Conservation (phyloP, 2,329 filamentous ascomycete genomes). For the Verticillium isaacii region DNA sequence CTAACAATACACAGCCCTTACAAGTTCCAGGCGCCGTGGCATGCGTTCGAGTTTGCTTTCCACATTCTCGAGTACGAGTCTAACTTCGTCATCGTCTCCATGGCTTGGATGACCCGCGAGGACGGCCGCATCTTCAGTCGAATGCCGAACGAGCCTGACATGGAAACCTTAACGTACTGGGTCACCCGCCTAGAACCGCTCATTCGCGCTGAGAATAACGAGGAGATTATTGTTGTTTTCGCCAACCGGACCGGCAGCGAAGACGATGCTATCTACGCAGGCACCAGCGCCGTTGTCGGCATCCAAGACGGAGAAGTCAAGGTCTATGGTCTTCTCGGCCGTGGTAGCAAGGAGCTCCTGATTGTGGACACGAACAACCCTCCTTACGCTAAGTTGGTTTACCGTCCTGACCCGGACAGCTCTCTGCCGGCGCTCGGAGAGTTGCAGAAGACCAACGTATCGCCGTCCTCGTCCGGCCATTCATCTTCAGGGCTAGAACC, state of each 20-base stretch:
- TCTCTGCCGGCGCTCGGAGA: too few species aligned
- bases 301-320: too few species aligned
- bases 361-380: too few species aligned
- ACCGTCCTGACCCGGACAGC: too few species aligned
- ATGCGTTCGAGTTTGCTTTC: conserved; percentile 38
- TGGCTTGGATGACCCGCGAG: conserved; percentile 71
- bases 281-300: conserved; percentile 67
- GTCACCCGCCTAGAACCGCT: conserved; percentile 64
- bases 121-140: conserved; percentile 40
- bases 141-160: conserved; percentile 56
- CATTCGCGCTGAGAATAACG: conserved; percentile 42
- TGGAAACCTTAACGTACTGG: conserved; percentile 74
- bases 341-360: too few species aligned
- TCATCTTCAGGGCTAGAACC: too few species aligned
- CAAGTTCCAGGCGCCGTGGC: conserved; percentile 33
- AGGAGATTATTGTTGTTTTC: conserved; percentile 65
- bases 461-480: too few species aligned
- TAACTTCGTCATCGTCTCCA: conserved; percentile 63
- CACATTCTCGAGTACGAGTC: conserved; percentile 53
- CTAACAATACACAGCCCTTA: conserved; percentile 18
- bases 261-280: conserved; percentile 62
- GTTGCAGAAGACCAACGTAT: too few species aligned
- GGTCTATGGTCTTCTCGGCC: too few species aligned
- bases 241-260: conserved; percentile 68
- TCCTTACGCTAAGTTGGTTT: too few species aligned